Base-by-base conservation (phyloP, 768 basidiomycete genomes). In the Rossbeevera mucosa region DNA sequence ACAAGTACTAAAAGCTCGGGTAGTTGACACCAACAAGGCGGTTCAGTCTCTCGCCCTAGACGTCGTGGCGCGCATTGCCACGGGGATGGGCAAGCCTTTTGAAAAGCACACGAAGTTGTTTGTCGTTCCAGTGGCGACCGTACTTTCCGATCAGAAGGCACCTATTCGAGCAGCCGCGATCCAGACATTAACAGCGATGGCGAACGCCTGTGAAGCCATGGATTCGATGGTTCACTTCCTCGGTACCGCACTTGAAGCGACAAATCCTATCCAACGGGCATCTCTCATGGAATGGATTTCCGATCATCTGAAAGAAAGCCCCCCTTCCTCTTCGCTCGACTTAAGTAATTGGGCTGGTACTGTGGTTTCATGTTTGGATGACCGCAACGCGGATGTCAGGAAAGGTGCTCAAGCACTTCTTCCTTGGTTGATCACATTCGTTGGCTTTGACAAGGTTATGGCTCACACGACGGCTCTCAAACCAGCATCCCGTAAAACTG, bases 31-130 rank as follows among this genome's bases (percentile, higher is more conserved):
- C 42, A 99, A 99, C 74, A 92, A 98, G 65, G 83, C 89, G 8
- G 94, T 98, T 29, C 96, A 98, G 68, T 74, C 78, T 13, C 77
- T 96, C 43, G 89, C 95, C 21, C 80, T 99, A 20, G 93, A 95
- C 64, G 87, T 95, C 51, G 84, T 98, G 48, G 79, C 86, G 30
- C 88, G 91, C 28, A 84, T 98, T 57, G 93, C 96, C 7, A 82
- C 78, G 2, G 94, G 93, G 2, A 98, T 99, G 92, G 94, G 93
- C 38, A 92, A 88, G 64, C 82, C 91, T 2, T 98, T 99, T 64
- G 95, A 98, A 62, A 95, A 91, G 68, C 80, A 95, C 62, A 77
- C 80, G 2, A 85, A 87, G 28, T 74, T 91, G 51, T 88, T 94
- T 60, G 80, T 82, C 8, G 69, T 82, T 0, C 84, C 94, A 0